These are phyloP conservation scores for Trifolium fragiferum DNA, from an alignment of 306 rosid genomes.

Conservation along the genomic window DNA sequence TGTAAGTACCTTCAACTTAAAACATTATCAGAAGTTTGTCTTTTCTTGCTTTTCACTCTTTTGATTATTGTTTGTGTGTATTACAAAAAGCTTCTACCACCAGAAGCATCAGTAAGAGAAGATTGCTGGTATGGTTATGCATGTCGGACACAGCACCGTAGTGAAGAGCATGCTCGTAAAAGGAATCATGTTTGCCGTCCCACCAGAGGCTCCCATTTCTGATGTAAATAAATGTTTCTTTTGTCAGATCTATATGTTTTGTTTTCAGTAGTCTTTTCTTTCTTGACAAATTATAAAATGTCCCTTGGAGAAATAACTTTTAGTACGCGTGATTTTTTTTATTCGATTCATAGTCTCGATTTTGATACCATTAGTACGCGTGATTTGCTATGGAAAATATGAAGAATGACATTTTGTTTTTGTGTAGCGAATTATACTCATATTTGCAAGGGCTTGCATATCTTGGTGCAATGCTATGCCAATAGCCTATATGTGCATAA, in stretches of 20 bases:
- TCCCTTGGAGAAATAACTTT: neutral
- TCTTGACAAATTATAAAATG: neutral
- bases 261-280: neutral
- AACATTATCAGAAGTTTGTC: constrained; percentile 11
- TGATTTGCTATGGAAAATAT: too few species aligned
- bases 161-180: constrained; percentile 78
- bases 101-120: constrained; percentile 63
- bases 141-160: constrained; percentile 91
- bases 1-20: constrained; percentile 56
- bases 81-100: constrained; percentile 54
- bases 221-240: constrained; percentile 17
- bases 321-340: neutral
- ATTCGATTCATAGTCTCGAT: too few species aligned
- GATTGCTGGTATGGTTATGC: constrained; percentile 98
- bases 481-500: too few species aligned
- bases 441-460: too few species aligned
- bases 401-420: too few species aligned
- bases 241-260: neutral
- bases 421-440: too few species aligned
- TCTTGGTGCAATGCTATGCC: too few species aligned
- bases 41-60: neutral
- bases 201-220: constrained; percentile 53
- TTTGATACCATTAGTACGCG: too few species aligned
- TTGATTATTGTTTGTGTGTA: constrained; percentile 20
- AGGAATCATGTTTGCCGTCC: constrained; percentile 91